phyloP scores from a whole-genome alignment of 2,329 filamentous ascomycete genomes.

The Aspergillus sp. region DNA sequence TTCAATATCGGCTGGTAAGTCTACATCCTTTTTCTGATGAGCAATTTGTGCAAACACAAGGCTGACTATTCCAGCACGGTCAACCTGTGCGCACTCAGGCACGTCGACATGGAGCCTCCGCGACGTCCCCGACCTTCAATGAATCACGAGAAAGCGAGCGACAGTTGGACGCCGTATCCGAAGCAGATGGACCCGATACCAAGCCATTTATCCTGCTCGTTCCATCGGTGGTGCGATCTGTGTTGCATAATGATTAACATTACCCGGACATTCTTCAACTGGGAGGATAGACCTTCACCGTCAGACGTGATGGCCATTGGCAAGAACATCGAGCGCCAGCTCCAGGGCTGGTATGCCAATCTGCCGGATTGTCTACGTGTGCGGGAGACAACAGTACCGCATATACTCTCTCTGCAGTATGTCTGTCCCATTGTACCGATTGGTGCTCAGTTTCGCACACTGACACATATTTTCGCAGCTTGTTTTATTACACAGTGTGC shows the following conservation, averaged over 20 bases:
- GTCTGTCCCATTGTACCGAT: conserved; percentile 1
- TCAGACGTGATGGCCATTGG: conserved; percentile 9
- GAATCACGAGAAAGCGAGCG: conserved; percentile 6
- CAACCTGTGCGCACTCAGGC: conserved; percentile 14
- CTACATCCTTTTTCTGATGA: neutral
- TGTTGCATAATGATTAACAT: conserved; percentile 15
- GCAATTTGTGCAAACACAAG: neutral
- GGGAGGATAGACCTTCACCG: conserved; percentile 7
- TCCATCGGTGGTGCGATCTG: conserved; percentile 20
- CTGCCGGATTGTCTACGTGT: conserved; percentile 19
- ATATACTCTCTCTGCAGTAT: conserved; percentile 22
- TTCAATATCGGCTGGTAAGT: conserved; percentile 13
- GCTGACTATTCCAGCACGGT: conserved; percentile 9
- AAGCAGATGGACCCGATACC: conserved; percentile 8
- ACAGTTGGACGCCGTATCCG: conserved; percentile 22
- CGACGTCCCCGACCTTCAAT: conserved; percentile 7
- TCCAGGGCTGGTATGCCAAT: conserved; percentile 19
- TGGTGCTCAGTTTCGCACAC: neutral
- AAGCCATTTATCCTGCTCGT: conserved; percentile 16
- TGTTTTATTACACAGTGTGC: conserved; percentile 22
- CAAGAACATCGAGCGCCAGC: conserved; percentile 12
- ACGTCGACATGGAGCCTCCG: conserved; percentile 10
- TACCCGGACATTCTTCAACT: conserved; percentile 11
- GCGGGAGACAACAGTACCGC: conserved; percentile 15
- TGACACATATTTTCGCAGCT: neutral